Base-by-base conservation (phyloP, 2,329 filamentous ascomycete genomes). In the Diaporthe ilicicola region DNA sequence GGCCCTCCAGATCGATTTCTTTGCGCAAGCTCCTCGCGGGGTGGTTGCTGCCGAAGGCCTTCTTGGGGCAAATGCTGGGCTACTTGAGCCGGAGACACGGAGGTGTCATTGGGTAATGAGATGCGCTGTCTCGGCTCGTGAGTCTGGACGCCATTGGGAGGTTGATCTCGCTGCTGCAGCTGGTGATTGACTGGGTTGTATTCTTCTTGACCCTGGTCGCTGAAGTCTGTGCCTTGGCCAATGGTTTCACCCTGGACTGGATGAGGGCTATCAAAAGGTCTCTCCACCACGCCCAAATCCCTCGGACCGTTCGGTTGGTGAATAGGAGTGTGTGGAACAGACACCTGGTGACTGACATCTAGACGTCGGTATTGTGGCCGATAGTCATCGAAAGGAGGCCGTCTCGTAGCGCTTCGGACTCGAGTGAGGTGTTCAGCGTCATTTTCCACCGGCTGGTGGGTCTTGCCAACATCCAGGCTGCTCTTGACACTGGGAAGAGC, bases 81-180 rank as follows among this genome's bases (percentile, higher is more conserved):
- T 8, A 66, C 32, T 24, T 61, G 51, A n/a, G 51, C 42, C 19
- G 56, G 34, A 13, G 71, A 71, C 4, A 73, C 65, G 29, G 71
- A 73, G 22, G 50, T 61, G n/a, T 71, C 71, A 39, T 71, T 73
- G 7, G 46, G 69, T 0, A 73, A 56, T 12, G 71, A 71, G 17
- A 67, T 42, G 8, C 69, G 71, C 9, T 67, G 17, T 39, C 56
- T 69, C 24, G 48, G 51, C 1, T 37, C 27, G 15, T 39, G 19
- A 22, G 13, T 8, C 12, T 37, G 44, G 13, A 39, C 4, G 10
- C 37, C 1, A 22, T 10, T 42, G 10, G 27, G 7, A 13, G 22
- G 19, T 3, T 48, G 42, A 19, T 27, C 29, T 24, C 61, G 59
- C 19, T 9, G 46, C 7, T 32, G 37, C 27, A 27, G 46, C 15